Conservation (phyloP, 768 basidiomycete species). For the Psilocybe sp. region DNA sequence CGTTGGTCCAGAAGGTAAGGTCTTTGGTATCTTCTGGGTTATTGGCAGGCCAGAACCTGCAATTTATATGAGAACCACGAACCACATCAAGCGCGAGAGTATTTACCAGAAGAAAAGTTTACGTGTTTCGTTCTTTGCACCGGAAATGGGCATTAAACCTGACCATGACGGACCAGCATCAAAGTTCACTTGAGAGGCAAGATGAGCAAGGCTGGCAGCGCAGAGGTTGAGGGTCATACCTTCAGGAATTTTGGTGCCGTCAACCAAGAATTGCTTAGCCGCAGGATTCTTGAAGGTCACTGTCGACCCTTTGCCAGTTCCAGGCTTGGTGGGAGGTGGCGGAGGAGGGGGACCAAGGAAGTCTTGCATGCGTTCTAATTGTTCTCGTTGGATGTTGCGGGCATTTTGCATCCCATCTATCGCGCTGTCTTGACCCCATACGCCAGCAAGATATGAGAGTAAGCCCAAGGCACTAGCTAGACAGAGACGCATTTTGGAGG, state of each 20-base stretch:
- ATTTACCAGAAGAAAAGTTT: slow-evolving; percentile 48
- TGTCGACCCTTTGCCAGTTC: slow-evolving; percentile 23
- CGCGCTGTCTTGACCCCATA: slow-evolving; percentile 22
- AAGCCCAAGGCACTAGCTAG: slow-evolving; percentile 16
- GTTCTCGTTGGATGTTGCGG: slow-evolving; percentile 44
- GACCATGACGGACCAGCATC: slow-evolving; percentile 71
- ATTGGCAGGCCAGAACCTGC: slow-evolving; percentile 71
- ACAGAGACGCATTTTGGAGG: slow-evolving; percentile 15
- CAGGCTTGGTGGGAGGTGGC: slow-evolving; percentile 7
- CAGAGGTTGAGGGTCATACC: slow-evolving; percentile 21
- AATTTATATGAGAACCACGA: slow-evolving; percentile 4
- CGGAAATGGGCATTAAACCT: slow-evolving; percentile 65
- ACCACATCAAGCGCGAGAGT: not conserved
- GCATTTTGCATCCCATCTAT: slow-evolving; percentile 39
- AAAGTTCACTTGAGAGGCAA: slow-evolving; percentile 46
- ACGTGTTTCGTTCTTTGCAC: slow-evolving; percentile 53
- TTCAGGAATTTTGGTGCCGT: slow-evolving; percentile 44
- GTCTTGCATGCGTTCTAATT: slow-evolving; percentile 34
- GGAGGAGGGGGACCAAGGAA: slow-evolving; percentile 33
- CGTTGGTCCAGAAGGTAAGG: slow-evolving; percentile 62
- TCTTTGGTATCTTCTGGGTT: slow-evolving; percentile 58
- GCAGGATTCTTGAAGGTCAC: slow-evolving; percentile 64
- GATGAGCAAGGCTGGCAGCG: slow-evolving; percentile 11
- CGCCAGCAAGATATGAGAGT: slow-evolving; percentile 14
- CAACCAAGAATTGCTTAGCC: slow-evolving; percentile 48